Evolutionary conservation across 108 stramenopile species (phyloP).

Genomic region (Nannochloropsis gaditana): DNA sequence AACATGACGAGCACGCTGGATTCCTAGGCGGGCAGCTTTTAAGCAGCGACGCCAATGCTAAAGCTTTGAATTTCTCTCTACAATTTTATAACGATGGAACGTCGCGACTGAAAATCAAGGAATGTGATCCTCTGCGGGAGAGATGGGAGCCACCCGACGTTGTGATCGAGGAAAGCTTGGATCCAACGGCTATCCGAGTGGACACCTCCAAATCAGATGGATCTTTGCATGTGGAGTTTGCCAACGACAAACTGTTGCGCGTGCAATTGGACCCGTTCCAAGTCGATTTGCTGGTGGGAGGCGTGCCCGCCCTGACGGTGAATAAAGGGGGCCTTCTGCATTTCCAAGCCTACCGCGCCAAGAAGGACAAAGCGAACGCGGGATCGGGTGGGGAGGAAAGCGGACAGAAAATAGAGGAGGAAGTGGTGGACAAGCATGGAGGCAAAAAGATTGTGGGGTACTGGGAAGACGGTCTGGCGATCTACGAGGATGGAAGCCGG

Average conservation of each 20-base stretch:
- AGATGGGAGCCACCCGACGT: constrained; percentile 54
- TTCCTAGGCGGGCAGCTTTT: constrained; percentile 53
- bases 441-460: constrained; percentile 53
- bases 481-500: constrained; percentile 51
- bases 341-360: not conserved
- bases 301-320: constrained; percentile 37
- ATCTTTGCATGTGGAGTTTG: not conserved
- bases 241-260: constrained; percentile 29
- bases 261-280: constrained; percentile 43
- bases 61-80: constrained; percentile 62
- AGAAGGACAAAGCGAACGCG: constrained; percentile 35
- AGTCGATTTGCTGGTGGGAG: constrained; percentile 34
- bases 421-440: constrained; percentile 34
- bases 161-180: constrained; percentile 62
- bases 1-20: constrained; percentile 62
- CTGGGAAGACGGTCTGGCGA: constrained; percentile 53
- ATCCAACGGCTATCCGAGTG: not conserved
- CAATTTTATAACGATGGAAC: constrained; percentile 67
- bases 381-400: not conserved
- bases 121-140: constrained; percentile 55
- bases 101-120: constrained; percentile 67
- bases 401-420: constrained; percentile 1
- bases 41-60: constrained; percentile 47
- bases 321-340: constrained; percentile 30
- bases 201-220: constrained; percentile 13